A percentile compares a stretch with the other conserved stretches of the same genome.
Conservation (phyloP, 176 grass and related monocot species). For the Alopecurus myosuroides region DNA sequence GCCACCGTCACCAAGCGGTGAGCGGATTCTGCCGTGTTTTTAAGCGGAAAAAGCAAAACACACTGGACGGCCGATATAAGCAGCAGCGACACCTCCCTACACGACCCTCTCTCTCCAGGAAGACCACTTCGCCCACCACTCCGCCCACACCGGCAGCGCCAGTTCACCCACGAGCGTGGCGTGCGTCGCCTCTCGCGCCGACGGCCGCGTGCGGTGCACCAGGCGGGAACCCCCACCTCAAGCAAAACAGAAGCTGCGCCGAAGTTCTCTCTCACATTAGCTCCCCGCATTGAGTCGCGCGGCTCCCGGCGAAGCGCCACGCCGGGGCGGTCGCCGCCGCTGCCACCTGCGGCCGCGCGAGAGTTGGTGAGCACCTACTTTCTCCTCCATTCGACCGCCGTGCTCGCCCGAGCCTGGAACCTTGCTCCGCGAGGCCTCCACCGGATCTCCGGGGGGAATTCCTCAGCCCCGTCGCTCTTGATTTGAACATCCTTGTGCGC, state of each 20-base stretch:
- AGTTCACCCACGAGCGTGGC: not conserved
- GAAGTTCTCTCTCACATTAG: not conserved
- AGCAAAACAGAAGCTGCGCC: not conserved
- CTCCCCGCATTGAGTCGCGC: constrained; percentile 36
- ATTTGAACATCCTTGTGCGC: not conserved
- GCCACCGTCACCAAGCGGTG: not conserved
- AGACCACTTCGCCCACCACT: not conserved
- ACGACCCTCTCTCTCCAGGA: not conserved
- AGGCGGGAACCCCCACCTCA: not conserved
- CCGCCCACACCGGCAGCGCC: not conserved
- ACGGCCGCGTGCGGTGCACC: not conserved
- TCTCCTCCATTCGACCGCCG: no score
- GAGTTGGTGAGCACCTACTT: not conserved
- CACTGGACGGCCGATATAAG: constrained; percentile 32
- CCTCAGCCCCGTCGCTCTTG: not conserved
- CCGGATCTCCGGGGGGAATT: constrained; percentile 18
- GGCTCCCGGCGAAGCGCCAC: not conserved
- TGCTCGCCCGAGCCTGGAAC: not conserved
- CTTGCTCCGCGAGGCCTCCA: not conserved
- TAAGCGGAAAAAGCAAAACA: not conserved
- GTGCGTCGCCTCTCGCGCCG: constrained; percentile 22
- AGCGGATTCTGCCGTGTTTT: not conserved
- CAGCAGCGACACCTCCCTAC: not conserved
- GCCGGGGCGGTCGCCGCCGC: not conserved
- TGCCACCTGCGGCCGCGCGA: not conserved